These are phyloP conservation scores for Sarcomyxa edulis DNA, from an alignment of 768 basidiomycete species.

Conservation along the genomic window DNA sequence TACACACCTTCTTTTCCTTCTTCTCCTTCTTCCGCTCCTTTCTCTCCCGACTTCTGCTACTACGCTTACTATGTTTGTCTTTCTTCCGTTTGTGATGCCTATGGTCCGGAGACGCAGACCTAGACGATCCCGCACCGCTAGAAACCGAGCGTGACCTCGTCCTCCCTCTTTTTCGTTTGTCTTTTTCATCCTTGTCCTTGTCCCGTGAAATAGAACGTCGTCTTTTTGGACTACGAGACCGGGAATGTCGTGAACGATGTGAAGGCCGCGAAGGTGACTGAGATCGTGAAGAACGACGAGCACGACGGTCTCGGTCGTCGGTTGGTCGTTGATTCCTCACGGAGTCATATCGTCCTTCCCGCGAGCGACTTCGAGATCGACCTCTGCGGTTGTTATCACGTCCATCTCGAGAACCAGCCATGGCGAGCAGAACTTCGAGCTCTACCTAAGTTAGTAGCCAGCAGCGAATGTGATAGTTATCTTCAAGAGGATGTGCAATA, in stretches of 20 bases:
- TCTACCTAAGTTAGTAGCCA: too few species aligned
- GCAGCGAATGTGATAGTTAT: too few species aligned
- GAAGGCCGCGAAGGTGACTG: conserved; percentile 1
- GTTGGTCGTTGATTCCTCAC: neutral
- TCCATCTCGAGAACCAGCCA: too few species aligned
- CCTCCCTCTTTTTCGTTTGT: conserved; percentile 22
- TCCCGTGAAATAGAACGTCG: conserved; percentile 22
- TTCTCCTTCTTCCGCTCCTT: conserved; percentile 64
- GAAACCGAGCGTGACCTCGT: conserved; percentile 31
- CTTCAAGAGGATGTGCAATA: too few species aligned
- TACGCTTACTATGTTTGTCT: conserved; percentile 39
- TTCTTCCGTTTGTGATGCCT: conserved; percentile 40
- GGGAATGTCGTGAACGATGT: conserved; percentile 7
- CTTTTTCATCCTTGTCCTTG: conserved; percentile 23
- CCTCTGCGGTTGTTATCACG: too few species aligned
- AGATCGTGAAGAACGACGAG: conserved; percentile 7
- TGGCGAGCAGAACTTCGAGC: too few species aligned
- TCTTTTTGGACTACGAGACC: conserved; percentile 7
- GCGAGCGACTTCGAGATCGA: too few species aligned
- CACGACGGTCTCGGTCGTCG: neutral
- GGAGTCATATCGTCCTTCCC: too few species aligned
- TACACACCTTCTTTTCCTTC: conserved; percentile 52
- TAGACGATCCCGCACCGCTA: too few species aligned
- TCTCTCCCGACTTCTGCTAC: conserved; percentile 37
- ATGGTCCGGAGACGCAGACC: conserved; percentile 29